Evolutionary conservation across 305 asterid species (phyloP).

Genomic region (Fraxinus paxiana): DNA sequence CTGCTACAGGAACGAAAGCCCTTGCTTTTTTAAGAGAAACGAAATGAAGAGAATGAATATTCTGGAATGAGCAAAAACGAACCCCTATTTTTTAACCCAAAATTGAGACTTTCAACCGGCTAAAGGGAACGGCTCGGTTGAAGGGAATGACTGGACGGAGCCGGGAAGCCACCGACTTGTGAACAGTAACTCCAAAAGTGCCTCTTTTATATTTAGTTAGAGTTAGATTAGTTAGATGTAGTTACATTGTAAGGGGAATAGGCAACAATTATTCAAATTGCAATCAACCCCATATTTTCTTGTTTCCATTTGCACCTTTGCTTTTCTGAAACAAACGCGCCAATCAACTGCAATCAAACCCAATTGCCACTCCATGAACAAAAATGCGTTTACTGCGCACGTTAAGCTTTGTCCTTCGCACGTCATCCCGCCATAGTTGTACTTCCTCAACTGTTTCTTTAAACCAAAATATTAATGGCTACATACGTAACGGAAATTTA

Average conservation of each 20-base stretch:
- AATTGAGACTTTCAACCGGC: too few relatives aligned
- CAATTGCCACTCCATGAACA: neutral
- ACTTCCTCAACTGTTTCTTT: constrained; percentile 32
- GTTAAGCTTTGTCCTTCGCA: constrained; percentile 8
- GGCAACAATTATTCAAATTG: neutral
- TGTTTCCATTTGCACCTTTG: neutral
- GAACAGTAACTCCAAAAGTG: too few relatives aligned
- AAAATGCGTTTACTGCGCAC: constrained; percentile 26
- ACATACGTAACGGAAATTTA: constrained; percentile 39
- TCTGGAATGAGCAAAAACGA: too few relatives aligned
- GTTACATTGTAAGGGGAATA: neutral
- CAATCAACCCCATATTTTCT: neutral
- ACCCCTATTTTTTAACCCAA: too few relatives aligned
- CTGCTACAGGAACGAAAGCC: too few relatives aligned
- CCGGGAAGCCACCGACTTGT: too few relatives aligned
- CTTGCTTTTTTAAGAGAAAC: too few relatives aligned
- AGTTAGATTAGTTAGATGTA: neutral
- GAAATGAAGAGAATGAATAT: too few relatives aligned
- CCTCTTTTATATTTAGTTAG: too few relatives aligned
- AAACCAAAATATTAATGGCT: constrained; percentile 41
- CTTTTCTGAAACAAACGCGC: neutral
- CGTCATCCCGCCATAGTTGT: constrained; percentile 32
- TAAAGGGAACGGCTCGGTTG: too few relatives aligned
- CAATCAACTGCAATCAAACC: neutral
- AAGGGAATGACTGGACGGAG: too few relatives aligned